phyloP scores from a whole-genome alignment of 345 rosid species.

The Moricandia moricandioides region DNA sequence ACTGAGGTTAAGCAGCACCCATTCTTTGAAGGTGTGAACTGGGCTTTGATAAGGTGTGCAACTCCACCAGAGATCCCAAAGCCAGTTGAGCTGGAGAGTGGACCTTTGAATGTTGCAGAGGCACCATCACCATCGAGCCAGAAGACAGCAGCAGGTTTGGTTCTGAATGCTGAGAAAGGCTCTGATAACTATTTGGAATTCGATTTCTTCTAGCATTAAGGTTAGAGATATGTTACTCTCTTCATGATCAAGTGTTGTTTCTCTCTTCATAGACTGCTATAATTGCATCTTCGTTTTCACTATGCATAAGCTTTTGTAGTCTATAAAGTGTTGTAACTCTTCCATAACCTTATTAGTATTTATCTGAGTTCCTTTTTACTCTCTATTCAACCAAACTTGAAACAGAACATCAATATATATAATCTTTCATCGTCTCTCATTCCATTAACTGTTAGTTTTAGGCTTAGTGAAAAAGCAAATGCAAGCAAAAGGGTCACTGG shows the following conservation, averaged over 20 bases:
- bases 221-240: constrained; percentile 40
- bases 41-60: constrained; percentile 86
- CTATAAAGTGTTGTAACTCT: constrained; percentile 11
- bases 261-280: constrained; percentile 41
- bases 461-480: constrained; percentile 49
- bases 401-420: constrained; percentile 8
- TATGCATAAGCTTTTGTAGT: constrained; percentile 18
- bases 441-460: constrained; percentile 30
- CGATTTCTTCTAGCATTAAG: constrained; percentile 74
- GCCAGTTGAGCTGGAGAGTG: constrained; percentile 61
- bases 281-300: constrained; percentile 38
- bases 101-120: constrained; percentile 44
- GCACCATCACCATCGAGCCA: constrained; percentile 48
- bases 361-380: neutral
- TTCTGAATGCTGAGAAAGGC: constrained; percentile 51
- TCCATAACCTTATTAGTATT: neutral
- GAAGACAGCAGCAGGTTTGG: constrained; percentile 40
- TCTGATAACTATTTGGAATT: constrained; percentile 83
- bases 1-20: constrained; percentile 94
- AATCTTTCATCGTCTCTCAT: neutral
- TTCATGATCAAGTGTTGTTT: constrained; percentile 31
- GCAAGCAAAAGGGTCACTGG: constrained; percentile 39
- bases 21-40: constrained; percentile 88
- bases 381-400: constrained; percentile 17
- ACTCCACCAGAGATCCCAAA: constrained; percentile 90